Percentiles rank a stretch among this genome's conserved stretches.
phyloP scores from a whole-genome alignment of 345 rosid species.

The Acer campestre region DNA sequence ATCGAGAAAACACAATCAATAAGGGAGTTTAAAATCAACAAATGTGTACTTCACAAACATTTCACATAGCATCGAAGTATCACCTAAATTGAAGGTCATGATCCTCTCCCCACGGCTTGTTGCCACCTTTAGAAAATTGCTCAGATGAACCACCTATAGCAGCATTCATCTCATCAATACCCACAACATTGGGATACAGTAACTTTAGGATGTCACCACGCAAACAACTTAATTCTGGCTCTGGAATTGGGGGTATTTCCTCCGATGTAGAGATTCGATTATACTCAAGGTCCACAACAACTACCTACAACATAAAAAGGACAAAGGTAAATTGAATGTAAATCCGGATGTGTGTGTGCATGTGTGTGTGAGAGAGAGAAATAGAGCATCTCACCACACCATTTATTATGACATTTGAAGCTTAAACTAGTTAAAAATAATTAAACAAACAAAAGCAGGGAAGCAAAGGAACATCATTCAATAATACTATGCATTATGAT shows the following conservation, averaged over 20 bases:
- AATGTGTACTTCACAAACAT: constrained; percentile 29
- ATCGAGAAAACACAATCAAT: no score
- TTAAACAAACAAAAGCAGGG: no score
- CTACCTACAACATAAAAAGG: constrained; percentile 64
- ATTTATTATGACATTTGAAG: no score
- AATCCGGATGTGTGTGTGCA: no score
- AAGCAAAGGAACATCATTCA: no score
- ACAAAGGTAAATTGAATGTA: background rate
- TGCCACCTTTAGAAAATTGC: constrained; percentile 48
- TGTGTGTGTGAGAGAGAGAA: no score
- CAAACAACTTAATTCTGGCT: constrained; percentile 84
- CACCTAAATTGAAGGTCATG: constrained; percentile 96
- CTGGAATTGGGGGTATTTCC: constrained; percentile 94
- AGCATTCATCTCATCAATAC: constrained; percentile 79
- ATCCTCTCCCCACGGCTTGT: constrained; percentile 95
- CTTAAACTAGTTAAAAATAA: no score
- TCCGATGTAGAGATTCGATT: constrained; percentile 83
- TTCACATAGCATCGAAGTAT: constrained; percentile 34
- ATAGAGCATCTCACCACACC: no score
- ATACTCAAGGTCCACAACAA: constrained; percentile 92
- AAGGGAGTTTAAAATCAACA: no score
- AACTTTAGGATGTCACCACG: constrained; percentile 78
- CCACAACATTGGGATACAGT: constrained; percentile 83
- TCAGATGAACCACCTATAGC: constrained; percentile 55
- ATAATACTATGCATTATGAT: background rate